A percentile compares a stretch with the other conserved stretches of the same genome.
phyloP scores from a whole-genome alignment of 257 asterid genomes.

The Perilla frutescens region DNA sequence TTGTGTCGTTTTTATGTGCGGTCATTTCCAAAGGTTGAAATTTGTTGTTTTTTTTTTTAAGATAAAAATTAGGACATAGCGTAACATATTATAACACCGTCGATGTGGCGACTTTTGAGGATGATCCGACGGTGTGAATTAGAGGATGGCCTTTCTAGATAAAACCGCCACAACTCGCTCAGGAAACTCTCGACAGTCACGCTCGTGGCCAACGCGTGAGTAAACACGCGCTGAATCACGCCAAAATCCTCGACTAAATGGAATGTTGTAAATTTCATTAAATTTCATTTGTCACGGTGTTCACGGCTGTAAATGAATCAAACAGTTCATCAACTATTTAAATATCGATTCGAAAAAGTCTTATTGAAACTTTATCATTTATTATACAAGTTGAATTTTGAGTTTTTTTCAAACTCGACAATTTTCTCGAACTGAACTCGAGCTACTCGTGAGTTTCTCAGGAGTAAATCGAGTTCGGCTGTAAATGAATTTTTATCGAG shows the following conservation, averaged over 20 bases:
- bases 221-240: neutral
- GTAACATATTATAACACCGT: too few species aligned
- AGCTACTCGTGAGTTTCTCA: too few species aligned
- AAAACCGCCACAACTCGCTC: neutral
- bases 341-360: too few species aligned
- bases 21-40: neutral
- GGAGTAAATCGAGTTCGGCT: too few species aligned
- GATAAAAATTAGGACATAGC: too few species aligned
- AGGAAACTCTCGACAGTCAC: neutral
- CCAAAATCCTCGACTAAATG: neutral
- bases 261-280: neutral
- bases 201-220: neutral
- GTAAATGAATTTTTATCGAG: too few species aligned
- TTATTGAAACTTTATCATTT: too few species aligned
- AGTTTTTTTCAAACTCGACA: too few species aligned
- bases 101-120: neutral
- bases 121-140: neutral
- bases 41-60: neutral
- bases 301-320: too few species aligned
- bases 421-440: too few species aligned
- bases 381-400: too few species aligned
- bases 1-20: neutral
- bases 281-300: neutral
- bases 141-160: neutral
- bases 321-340: too few species aligned